Base-by-base conservation (phyloP, 176 grass and related monocot genomes). In the Carex kokanica region DNA sequence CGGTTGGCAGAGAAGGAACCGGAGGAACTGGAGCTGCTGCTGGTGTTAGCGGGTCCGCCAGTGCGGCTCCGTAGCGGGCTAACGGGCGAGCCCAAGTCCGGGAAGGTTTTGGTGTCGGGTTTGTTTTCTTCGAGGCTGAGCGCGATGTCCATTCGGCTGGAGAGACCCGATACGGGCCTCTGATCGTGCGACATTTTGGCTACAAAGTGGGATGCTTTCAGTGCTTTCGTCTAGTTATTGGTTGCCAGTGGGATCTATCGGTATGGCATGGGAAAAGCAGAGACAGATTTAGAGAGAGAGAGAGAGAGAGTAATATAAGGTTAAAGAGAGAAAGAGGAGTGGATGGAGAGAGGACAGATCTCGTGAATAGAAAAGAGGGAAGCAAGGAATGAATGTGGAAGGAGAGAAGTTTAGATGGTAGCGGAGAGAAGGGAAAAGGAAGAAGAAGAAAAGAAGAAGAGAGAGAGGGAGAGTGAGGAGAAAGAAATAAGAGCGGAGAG, bases 61-160 rank as follows among this genome's bases (percentile, higher is more conserved):
- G 85, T 64, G 55, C 91, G 89, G 59, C 40, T 66, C 31, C 75
- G 78, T 36, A 97, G 80, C 56, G 94, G 94, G 15, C 91, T 93
- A 67, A 97, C 87, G 52, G 94, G 94, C 58, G 91, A 97, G 60
- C 94, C 94, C 8, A 97, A 88, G 83, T 91, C 85, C 55, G 89
- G 89, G 78, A 97, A 93, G 57, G 81, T 74, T 89, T 93, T 93
- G 56, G 91, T 78, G 64, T 97, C 94, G 49, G 94, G 91, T 85
- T 97, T 97, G 89, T 97, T 90, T 56, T 56, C 60, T 14, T 89
- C 90, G 7, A 81, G 83, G 52, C 88, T 82, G 80, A 82, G 80
- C 6, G 60, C 41, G 8, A 82, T 31, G 80, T 82, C 80, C 61
- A 82, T n/a, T 65, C 60, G 57, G 29, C 45, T 21, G n/a, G 80